phyloP scores from a whole-genome alignment of 768 basidiomycete species.

The Lentinus tigrinus region DNA sequence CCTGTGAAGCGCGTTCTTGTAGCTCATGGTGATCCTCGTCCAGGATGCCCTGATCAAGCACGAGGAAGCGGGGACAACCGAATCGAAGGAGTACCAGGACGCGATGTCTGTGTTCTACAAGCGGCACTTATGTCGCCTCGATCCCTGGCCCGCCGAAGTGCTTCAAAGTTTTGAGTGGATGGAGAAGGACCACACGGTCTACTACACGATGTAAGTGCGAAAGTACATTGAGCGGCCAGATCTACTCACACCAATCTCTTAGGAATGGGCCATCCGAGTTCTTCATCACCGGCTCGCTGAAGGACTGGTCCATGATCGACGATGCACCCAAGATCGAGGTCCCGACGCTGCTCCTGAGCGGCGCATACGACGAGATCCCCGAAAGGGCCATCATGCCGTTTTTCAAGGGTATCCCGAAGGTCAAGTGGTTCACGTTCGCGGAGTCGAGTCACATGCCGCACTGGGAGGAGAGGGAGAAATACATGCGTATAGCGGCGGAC shows the following conservation, averaged over 20 bases:
- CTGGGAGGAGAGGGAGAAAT: conserved; percentile 42
- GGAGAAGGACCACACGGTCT: conserved; percentile 48
- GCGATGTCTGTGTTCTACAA: conserved; percentile 43
- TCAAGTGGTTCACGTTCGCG: conserved; percentile 45
- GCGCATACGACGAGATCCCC: conserved; percentile 39
- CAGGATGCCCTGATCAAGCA: conserved; percentile 33
- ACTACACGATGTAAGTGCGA: conserved; percentile 42
- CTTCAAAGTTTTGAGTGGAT: conserved; percentile 31
- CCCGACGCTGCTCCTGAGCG: conserved; percentile 37
- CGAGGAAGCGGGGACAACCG: conserved; percentile 44
- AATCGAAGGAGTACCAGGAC: conserved; percentile 43
- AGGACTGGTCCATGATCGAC: conserved; percentile 47
- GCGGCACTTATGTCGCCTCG: conserved; percentile 41
- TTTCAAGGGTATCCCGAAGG: conserved; percentile 37
- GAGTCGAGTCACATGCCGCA: conserved; percentile 45
- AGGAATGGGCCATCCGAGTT: conserved; percentile 37
- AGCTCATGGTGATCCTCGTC: background rate
- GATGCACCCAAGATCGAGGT: conserved; percentile 40
- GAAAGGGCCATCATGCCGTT: conserved; percentile 38
- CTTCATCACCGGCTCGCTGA: conserved; percentile 39
- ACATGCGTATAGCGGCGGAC: conserved; percentile 35
- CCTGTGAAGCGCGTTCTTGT: too few relatives aligned
- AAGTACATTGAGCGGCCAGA: background rate
- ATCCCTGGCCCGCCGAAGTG: conserved; percentile 46
- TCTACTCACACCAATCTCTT: background rate